Conservation (phyloP, 768 basidiomycete species). For the Chalciporus pseudorubinellus region DNA sequence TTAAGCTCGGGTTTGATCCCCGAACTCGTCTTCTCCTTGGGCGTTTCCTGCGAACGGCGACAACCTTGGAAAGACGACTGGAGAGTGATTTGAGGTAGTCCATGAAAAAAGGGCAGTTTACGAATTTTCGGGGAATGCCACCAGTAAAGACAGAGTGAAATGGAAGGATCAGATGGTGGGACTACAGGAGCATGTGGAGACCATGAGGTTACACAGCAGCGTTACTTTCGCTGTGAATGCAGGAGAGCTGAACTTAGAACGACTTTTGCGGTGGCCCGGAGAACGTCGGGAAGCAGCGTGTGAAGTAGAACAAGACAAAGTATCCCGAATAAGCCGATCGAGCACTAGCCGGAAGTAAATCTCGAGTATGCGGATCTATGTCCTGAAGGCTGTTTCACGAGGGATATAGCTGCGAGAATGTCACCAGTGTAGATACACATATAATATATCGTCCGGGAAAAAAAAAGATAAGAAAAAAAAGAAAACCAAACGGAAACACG, state of each 20-base stretch:
- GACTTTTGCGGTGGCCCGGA: neutral
- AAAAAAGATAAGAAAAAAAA: too few relatives aligned
- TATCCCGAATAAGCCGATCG: neutral
- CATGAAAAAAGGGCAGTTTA: constrained; percentile 6
- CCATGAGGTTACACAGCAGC: constrained; percentile 15
- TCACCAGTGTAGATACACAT: neutral
- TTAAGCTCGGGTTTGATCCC: constrained; percentile 14
- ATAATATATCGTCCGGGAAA: neutral
- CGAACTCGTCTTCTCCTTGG: constrained; percentile 6
- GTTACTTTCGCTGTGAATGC: constrained; percentile 19
- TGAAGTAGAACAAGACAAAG: neutral
- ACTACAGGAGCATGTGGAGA: constrained; percentile 1
- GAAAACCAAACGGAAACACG: too few relatives aligned
- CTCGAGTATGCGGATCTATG: neutral
- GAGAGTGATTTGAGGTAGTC: constrained; percentile 23
- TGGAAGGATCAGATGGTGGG: neutral
- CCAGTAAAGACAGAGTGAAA: too few relatives aligned
- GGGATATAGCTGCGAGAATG: neutral
- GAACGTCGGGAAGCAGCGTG: neutral
- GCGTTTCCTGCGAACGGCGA: constrained; percentile 19
- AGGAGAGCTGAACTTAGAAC: neutral
- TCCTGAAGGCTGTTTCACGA: neutral
- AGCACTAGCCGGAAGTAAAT: neutral
- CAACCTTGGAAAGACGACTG: constrained; percentile 17
- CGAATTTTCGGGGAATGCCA: too few relatives aligned